Evolutionary conservation across 371 early-diverging fungal genomes (phyloP).

Genomic region (Syncephalastrum monosporum): DNA sequence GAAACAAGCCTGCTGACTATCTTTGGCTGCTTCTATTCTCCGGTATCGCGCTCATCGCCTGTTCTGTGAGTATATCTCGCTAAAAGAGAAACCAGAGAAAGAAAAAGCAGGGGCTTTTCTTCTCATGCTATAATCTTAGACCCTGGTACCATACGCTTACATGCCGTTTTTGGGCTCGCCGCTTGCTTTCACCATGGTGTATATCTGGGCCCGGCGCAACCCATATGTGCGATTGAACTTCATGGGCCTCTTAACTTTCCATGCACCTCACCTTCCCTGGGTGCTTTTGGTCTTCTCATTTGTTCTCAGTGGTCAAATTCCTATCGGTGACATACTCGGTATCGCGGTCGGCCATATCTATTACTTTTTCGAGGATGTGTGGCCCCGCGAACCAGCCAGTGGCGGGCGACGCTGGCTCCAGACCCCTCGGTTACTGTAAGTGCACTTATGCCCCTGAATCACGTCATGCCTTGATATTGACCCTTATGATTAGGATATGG

Average conservation of each 20-base stretch:
- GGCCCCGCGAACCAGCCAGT: constrained; percentile 74
- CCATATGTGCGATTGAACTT: constrained; percentile 84
- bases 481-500: no score
- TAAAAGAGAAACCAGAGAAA: not conserved
- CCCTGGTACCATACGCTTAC: constrained; percentile 65
- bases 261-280: constrained; percentile 94
- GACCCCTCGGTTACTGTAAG: constrained; percentile 68
- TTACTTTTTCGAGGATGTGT: constrained; percentile 93
- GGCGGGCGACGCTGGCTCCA: constrained; percentile 58
- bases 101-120: constrained; percentile 5
- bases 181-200: constrained; percentile 85
- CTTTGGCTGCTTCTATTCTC: constrained; percentile 81
- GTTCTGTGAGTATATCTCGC: constrained; percentile 25
- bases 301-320: constrained; percentile 68
- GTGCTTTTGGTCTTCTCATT: constrained; percentile 83
- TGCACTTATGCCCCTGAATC: not conserved
- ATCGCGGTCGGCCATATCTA: constrained; percentile 91
- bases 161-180: constrained; percentile 85
- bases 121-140: constrained; percentile 35
- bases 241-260: constrained; percentile 84
- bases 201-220: constrained; percentile 95
- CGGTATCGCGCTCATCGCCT: constrained; percentile 53
- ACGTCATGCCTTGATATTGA: no score
- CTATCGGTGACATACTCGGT: constrained; percentile 81
- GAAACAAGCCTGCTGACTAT: constrained; percentile 89